A percentile compares a stretch with the other conserved stretches of the same genome.
phyloP scores from a whole-genome alignment of 805 yeast genomes.

The Candida mattraensis region DNA sequence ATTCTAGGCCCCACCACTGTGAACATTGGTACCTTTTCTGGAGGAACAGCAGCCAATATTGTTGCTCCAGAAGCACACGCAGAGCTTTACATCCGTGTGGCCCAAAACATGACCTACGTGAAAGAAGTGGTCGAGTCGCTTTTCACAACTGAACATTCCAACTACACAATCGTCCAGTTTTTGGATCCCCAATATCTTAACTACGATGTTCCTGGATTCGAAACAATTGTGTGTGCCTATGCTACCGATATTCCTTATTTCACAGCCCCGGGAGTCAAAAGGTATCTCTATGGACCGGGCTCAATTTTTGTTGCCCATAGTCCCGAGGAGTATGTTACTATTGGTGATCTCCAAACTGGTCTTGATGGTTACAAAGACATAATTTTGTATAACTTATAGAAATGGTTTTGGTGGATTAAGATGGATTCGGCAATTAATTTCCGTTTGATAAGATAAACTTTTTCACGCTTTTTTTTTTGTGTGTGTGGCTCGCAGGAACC shows the following conservation, averaged over 20 bases:
- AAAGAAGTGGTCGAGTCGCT: conserved; percentile 35
- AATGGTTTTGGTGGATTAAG: background rate
- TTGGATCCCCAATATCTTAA: conserved; percentile 45
- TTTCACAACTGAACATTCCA: conserved; percentile 20
- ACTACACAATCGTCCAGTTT: conserved; percentile 11
- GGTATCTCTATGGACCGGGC: conserved; percentile 62
- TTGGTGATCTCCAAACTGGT: conserved; percentile 44
- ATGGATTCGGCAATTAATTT: conserved; percentile 7
- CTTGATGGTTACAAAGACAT: conserved; percentile 49
- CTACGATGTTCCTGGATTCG: conserved; percentile 60
- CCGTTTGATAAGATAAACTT: conserved; percentile 7
- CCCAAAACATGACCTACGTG: conserved; percentile 42
- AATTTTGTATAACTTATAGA: conserved; percentile 22
- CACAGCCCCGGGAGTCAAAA: conserved; percentile 24
- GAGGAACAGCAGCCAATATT: conserved; percentile 62
- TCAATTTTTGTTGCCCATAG: conserved; percentile 53
- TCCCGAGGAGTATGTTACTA: conserved; percentile 29
- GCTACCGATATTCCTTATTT: conserved; percentile 41
- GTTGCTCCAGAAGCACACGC: conserved; percentile 55
- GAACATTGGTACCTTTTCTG: conserved; percentile 52
- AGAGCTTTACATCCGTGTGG: conserved; percentile 47
- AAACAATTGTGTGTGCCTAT: conserved; percentile 29
- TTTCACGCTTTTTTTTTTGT: too few relatives aligned
- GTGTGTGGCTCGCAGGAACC: background rate
- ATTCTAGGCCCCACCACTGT: conserved; percentile 57